These are phyloP conservation scores for Saprolegnia diclina DNA, from an alignment of 352 stramenopile species.

Conservation along the genomic window DNA sequence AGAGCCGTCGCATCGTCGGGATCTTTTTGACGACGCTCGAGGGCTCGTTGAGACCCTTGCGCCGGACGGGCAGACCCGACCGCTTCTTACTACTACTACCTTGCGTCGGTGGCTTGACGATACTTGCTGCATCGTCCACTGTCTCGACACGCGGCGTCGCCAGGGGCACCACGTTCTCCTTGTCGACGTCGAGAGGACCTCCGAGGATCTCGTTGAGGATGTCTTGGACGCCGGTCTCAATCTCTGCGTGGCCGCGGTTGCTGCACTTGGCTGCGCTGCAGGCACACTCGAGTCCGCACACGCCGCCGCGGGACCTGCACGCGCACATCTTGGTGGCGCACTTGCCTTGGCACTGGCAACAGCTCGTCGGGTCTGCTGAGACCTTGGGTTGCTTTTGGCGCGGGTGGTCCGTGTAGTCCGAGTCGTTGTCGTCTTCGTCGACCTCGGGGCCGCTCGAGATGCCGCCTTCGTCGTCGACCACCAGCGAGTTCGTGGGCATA, in stretches of 20 bases:
- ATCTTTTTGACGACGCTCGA: neutral
- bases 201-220: constrained; percentile 3
- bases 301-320: constrained; percentile 43
- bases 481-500: constrained; percentile 35
- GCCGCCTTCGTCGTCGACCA: constrained; percentile 44
- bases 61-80: neutral
- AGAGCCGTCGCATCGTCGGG: neutral
- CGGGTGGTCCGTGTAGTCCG: constrained; percentile 62
- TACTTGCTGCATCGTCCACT: neutral
- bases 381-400: constrained; percentile 17
- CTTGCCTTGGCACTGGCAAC: constrained; percentile 66
- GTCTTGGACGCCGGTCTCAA: constrained; percentile 2
- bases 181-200: constrained; percentile 3
- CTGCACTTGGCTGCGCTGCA: constrained; percentile 55
- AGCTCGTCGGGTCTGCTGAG: constrained; percentile 35
- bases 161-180: neutral
- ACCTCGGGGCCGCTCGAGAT: constrained; percentile 52
- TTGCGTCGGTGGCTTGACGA: neutral
- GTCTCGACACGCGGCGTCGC: neutral
- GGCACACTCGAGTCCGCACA: constrained; percentile 44
- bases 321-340: constrained; percentile 64
- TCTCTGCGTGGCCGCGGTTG: constrained; percentile 38
- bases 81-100: neutral
- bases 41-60: neutral
- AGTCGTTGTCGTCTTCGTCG: constrained; percentile 49